phyloP scores from a whole-genome alignment of 148 eudicot species.

The Camellia japonica region DNA sequence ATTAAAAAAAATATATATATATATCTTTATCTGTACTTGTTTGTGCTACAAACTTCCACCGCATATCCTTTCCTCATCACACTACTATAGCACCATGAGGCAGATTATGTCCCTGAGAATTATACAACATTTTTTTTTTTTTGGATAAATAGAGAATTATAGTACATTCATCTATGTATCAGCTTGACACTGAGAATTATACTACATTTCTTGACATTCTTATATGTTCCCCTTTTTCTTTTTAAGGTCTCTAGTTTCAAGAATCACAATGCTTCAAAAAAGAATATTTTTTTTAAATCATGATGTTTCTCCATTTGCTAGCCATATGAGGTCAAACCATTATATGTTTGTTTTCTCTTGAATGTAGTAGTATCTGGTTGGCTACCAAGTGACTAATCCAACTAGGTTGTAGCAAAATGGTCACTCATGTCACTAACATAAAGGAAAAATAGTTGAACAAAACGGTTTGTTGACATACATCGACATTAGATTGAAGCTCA shows the following conservation, averaged over 20 bases:
- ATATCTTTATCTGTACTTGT: too few relatives aligned
- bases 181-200: not conserved
- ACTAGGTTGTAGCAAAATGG: not conserved
- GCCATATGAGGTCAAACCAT: not conserved
- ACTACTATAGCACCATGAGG: not conserved
- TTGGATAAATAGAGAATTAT: too few relatives aligned
- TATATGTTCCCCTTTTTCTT: not conserved
- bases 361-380: not conserved
- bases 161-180: not conserved
- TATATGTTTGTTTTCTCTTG: not conserved
- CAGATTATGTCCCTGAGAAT: not conserved
- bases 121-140: not conserved
- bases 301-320: not conserved
- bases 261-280: not conserved
- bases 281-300: not conserved
- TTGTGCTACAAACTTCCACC: too few relatives aligned
- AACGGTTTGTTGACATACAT: conserved; percentile 50
- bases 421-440: not conserved
- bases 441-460: not conserved
- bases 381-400: conserved; percentile 7
- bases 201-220: too few relatives aligned
- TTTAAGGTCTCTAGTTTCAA: not conserved
- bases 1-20: too few relatives aligned
- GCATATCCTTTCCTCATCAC: not conserved
- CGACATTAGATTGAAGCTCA: conserved; percentile 87